phyloP scores from a whole-genome alignment of 495 filamentous ascomycete genomes.

The Lasiosphaeria hispida region DNA sequence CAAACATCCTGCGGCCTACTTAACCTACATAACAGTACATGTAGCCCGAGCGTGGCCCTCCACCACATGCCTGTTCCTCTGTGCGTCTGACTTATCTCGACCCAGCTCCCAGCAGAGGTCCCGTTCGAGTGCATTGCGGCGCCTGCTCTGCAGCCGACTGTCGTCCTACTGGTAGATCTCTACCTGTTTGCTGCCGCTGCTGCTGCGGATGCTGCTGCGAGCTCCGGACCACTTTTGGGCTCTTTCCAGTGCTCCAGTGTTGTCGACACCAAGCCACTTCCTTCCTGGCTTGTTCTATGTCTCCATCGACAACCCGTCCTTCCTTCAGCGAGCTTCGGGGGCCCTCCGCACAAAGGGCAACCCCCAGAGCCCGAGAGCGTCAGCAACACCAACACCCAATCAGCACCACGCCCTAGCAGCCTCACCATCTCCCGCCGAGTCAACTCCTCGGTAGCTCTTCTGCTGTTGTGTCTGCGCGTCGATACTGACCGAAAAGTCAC shows the following conservation, averaged over 20 bases:
- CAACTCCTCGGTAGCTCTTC: background rate
- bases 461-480: no score
- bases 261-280: background rate
- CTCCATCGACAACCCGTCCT: constrained; percentile 16
- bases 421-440: constrained; percentile 1
- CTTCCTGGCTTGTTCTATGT: constrained; percentile 14
- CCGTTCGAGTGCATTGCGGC: constrained; percentile 30
- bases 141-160: constrained; percentile 33
- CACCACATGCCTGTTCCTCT: constrained; percentile 27
- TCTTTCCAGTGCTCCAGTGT: background rate
- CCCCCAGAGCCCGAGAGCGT: constrained; percentile 6
- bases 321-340: constrained; percentile 16
- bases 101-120: constrained; percentile 24
- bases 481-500: background rate
- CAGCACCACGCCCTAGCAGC: background rate
- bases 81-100: constrained; percentile 32
- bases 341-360: constrained; percentile 8
- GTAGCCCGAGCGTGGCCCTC: constrained; percentile 30
- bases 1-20: constrained; percentile 26
- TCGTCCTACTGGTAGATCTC: constrained; percentile 28
- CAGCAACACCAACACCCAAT: background rate
- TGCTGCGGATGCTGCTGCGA: constrained; percentile 22
- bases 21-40: constrained; percentile 26
- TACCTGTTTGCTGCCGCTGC: constrained; percentile 29
- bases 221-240: constrained; percentile 13